Evolutionary conservation across 2,329 filamentous ascomycete genomes (phyloP), one percentile per base, ranked within the genome.

Genomic region (Emergomyces africanus): DNA sequence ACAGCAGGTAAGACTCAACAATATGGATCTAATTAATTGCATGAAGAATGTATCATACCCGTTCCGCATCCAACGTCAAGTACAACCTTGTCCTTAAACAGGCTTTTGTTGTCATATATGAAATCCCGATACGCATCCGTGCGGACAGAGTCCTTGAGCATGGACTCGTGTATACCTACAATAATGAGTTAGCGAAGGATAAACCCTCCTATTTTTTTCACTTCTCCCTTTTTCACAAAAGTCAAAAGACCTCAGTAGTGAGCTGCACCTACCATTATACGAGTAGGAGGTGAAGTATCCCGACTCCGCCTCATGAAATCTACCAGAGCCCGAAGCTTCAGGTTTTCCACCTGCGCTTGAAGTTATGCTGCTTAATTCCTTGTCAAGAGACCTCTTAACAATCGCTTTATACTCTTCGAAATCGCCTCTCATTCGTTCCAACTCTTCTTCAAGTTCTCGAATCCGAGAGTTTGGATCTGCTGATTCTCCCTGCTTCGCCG

Each of bases 101-200:
- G 76, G 64, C 89, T 79, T 72, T 95, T 94, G 76, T 96, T 90
- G 65, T 85, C 83, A 75, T 96, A 96, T 68, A 96, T 90, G 71
- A 96, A 96, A 74, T 97, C 90, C 51, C 91, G 85, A 74, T 97
- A 97, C 2, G 89, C 87, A 67, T 96, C 88, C 12, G 91, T 97
- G 57, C 91, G 87, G 46, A 96, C 81, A 0, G 83, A 79, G 69
- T 97, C 91, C 71, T 96, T 95, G 62, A 97, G 81, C 91, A 97
- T 97, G 8, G 88, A 90, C 70, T 96, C 90, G 71, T 97, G 91
- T 59, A 97, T 96, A 60, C 90, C 89, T 88, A 69, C n/a, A 60
- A 30, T 33, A 33, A 65, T 59, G 66, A 63, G 18, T 50, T 48
- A 57, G 35, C 35, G 9, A 49, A n/a, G n/a, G n/a, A 39, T 18